These are phyloP conservation scores for Phytopythium delawarense DNA, from an alignment of 352 stramenopile genomes.

Conservation along the genomic window DNA sequence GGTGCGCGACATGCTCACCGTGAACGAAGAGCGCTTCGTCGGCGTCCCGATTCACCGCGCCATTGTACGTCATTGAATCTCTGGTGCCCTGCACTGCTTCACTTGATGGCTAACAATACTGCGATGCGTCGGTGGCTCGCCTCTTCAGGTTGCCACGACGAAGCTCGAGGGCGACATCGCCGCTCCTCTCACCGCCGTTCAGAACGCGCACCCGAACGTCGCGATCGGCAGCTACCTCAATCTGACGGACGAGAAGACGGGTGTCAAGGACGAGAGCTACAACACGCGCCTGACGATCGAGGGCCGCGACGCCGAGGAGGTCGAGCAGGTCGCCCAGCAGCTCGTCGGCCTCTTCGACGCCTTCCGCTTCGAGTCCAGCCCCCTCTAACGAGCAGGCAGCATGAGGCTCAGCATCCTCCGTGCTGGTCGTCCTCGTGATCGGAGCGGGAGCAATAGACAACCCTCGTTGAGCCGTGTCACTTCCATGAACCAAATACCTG, in stretches of 20 bases:
- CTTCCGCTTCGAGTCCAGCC: conserved; percentile 5
- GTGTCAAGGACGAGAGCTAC: conserved; percentile 51
- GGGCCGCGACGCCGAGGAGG: conserved; percentile 42
- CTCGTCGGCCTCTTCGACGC: conserved; percentile 31
- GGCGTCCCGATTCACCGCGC: conserved; percentile 74
- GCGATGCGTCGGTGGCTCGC: not conserved
- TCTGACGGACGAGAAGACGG: conserved; percentile 56
- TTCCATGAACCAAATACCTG: too few relatives aligned
- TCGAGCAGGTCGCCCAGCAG: conserved; percentile 47
- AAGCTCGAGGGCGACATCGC: conserved; percentile 70
- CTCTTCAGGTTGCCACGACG: conserved; percentile 59
- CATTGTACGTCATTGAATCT: conserved; percentile 36
- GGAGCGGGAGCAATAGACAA: too few relatives aligned
- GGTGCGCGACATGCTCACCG: conserved; percentile 80
- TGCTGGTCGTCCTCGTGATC: too few relatives aligned
- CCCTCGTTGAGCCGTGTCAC: too few relatives aligned
- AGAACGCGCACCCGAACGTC: conserved; percentile 64
- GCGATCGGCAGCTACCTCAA: conserved; percentile 86
- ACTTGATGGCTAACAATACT: not conserved
- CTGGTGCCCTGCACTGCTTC: too few relatives aligned
- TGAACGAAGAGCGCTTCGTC: conserved; percentile 74
- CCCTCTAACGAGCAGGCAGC: not conserved
- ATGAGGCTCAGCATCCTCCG: too few relatives aligned
- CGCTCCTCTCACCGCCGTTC: conserved; percentile 49
- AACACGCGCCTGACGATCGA: conserved; percentile 73